Evolutionary conservation across 202 grass and related monocot species (phyloP), one percentile per base, ranked within the genome.

Genomic region (Digitaria exilis): DNA sequence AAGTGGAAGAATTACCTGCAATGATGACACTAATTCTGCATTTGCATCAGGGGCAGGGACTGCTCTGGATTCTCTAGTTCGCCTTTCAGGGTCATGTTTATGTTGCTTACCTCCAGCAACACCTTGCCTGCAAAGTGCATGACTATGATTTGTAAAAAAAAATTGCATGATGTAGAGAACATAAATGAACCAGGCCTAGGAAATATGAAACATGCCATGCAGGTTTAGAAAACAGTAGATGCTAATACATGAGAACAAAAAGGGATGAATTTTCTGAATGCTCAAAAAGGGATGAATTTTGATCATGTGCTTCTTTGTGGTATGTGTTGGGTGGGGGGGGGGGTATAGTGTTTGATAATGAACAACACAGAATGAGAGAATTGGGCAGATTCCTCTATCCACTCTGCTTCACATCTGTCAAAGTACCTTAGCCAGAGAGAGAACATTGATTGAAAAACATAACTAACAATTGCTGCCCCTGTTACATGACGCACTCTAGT

Each of bases 41-140:
- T 99, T 99, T 61, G 97, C 97, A 37, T 99, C 91, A 81, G 97
- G 97, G 57, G 97, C 97, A 70, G 97, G 93, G 52, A 99, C 85
- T 77, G 97, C 97, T 88, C 86, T 94, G 68, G 93, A 96, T 39
- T 90, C 93, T 85, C 85, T 90, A 59, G 75, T 81, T 79, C 61
- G 61, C 70, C 69, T 96, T 89, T 94, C 91, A 82, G 73, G 76
- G 22, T 88, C 89, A 86, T 82, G 55, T 61, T 88, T 90, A 59
- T 94, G 88, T 55, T 86, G 85, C 65, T 91, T 96, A 75, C 79
- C 83, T 78, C 89, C 89, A 80, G 86, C 28, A 87, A 65, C 83
- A 68, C 91, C 85, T 90, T 96, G 90, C 88, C 91, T 96, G 74
- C 2, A 87, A 73, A 67, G 49, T 30, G 18, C 32, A 67, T 75